A percentile compares a stretch with the other conserved stretches of the same genome.
Evolutionary conservation across 805 yeast genomes (phyloP).

Genomic region (Pichia cephalocereana): DNA sequence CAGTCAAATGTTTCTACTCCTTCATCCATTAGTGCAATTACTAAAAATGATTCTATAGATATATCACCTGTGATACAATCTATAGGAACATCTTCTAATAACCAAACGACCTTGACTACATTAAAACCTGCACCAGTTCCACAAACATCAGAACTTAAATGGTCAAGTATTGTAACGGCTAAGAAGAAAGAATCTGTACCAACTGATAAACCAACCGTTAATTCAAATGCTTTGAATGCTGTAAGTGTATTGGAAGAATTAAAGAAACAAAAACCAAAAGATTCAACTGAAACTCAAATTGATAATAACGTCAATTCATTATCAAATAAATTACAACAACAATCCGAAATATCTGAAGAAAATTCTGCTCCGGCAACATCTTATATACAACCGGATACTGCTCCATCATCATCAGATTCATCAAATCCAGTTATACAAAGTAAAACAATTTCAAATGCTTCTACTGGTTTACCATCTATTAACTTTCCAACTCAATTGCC

Average conservation of each 20-base stretch:
- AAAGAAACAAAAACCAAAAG: conserved; percentile 27
- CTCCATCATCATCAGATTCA: background rate
- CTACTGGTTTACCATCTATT: background rate
- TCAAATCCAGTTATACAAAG: background rate
- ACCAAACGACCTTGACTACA: conserved; percentile 19
- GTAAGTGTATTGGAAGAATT: conserved; percentile 30
- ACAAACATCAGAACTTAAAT: conserved; percentile 23
- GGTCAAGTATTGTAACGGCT: conserved; percentile 27
- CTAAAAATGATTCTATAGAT: conserved; percentile 1
- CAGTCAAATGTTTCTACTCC: background rate
- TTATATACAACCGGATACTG: background rate
- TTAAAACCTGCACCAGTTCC: conserved; percentile 30
- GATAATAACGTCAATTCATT: background rate
- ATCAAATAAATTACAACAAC: background rate
- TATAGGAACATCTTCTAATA: conserved; percentile 11
- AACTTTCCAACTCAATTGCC: background rate
- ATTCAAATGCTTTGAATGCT: conserved; percentile 27
- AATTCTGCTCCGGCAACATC: background rate
- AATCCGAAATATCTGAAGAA: background rate
- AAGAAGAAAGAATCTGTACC: conserved; percentile 6
- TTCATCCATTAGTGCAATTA: background rate
- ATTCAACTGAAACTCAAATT: conserved; percentile 1
- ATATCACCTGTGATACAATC: conserved; percentile 10
- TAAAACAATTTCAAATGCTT: background rate
- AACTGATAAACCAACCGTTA: conserved; percentile 10